Conservation (phyloP, 1,284 basidiomycete species). For the Pascua guehoae region DNA sequence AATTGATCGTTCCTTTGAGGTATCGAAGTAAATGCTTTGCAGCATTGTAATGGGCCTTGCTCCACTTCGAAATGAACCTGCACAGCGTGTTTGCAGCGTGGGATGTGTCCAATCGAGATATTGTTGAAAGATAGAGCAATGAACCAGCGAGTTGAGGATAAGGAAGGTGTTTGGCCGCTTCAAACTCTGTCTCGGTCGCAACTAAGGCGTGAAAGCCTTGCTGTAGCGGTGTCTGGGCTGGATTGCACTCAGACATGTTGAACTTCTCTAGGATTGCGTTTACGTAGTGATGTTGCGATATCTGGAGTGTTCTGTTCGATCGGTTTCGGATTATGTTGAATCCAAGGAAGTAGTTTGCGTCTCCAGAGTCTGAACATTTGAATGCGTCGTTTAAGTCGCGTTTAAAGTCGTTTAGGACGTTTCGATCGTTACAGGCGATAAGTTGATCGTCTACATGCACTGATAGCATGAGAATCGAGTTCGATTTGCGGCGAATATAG, state of each 20-base stretch:
- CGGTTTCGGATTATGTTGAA: slow-evolving; percentile 19
- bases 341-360: slow-evolving; percentile 23
- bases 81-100: slow-evolving; percentile 19
- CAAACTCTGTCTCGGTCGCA: slow-evolving; percentile 13
- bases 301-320: slow-evolving; percentile 8
- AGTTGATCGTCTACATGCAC: too few species aligned
- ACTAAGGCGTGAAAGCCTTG: slow-evolving; percentile 1
- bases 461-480: too few species aligned
- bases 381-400: slow-evolving; percentile 14
- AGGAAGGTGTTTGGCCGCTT: slow-evolving; percentile 6
- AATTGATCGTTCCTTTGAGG: slow-evolving; percentile 14
- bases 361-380: slow-evolving; percentile 22
- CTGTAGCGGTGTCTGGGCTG: slow-evolving; percentile 14
- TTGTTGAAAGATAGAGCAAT: slow-evolving; percentile 19
- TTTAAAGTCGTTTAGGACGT: slow-evolving; percentile 20
- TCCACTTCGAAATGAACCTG: slow-evolving; percentile 10
- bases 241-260: slow-evolving; percentile 18
- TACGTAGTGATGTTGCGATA: slow-evolving; percentile 23
- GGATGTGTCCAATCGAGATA: slow-evolving; percentile 22
- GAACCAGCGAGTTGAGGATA: slow-evolving; percentile 9
- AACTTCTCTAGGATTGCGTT: slow-evolving; percentile 18
- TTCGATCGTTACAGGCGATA: too few species aligned
- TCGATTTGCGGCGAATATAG: too few species aligned
- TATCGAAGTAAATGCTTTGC: slow-evolving; percentile 6
- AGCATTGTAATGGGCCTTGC: slow-evolving; percentile 2